Evolutionary conservation across 805 yeast genomes (phyloP), one percentile per base, ranked within the genome.

Genomic region (Candida sakaeoensis): DNA sequence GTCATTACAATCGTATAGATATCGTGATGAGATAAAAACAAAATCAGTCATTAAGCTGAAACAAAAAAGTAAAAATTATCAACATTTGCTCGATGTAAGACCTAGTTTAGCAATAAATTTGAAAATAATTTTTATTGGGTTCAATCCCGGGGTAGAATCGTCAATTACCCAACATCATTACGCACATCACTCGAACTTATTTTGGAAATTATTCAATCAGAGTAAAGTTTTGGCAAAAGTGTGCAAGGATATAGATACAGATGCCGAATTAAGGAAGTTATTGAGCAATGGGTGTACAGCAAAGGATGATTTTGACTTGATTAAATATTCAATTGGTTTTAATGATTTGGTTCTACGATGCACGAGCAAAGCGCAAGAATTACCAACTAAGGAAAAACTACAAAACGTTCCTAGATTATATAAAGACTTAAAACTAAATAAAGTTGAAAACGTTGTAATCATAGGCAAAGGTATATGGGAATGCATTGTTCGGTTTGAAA

Each of bases 401-500:
- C 63, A 59, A 2, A 79, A 76, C 33, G 85, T 78, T 0, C 79
- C 79, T 0, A 46, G 72, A 27, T 60, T 85, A 18, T 58, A 79
- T 15, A 46, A 47, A 0, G 78, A 75, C 41, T 58, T 85, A 32
- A 53, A 53, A 2, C 33, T 26, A 1, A 44, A 63, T 22, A 40
- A 54, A 1, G 78, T 85, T 0, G 47, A 55, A 21, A 60, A 64
- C 24, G 60, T 81, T 0, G 80, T 83, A 24, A 58, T 85, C 16
- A 76, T 84, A 3, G 93, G 93, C 1, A 81, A 82, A 49, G 88
- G 88, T 0, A 80, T 84, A 5, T 84, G 88, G 87, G 86, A 81
- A 40, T 55, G 72, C 2, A 57, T 84, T 0, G 66, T 74, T 37
- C 68, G 63, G 45, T 65, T 52, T 45, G 39, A 59, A 41, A 51